Evolutionary conservation across 2,329 filamentous ascomycete genomes (phyloP), one percentile per base, ranked within the genome.

Genomic region (Diaporthe longicolla): DNA sequence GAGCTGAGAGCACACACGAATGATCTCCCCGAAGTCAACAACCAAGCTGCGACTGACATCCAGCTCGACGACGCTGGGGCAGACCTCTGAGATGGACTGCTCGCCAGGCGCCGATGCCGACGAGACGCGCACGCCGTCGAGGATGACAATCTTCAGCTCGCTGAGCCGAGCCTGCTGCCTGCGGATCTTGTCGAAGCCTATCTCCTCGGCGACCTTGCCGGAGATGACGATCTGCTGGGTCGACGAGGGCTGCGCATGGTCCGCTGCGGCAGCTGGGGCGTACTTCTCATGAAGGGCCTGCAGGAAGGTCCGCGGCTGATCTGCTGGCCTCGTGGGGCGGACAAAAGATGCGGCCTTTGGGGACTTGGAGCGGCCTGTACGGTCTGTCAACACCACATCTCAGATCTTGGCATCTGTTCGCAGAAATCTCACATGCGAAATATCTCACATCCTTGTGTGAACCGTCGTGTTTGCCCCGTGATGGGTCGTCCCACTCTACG

Each of bases 151-250:
- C 77, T 89, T 92, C 74, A 98, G 88, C 78, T 97, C 94, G 71
- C 92, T 87, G 43, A 98, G 86, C 80, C 93, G 87, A 78, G 95
- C 93, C 79, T 97, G 92, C 83, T 95, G 91, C 77, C 89, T 89
- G 57, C 93, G 91, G 77, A 98, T 94, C 86, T 98, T 98, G 78
- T 97, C 95, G 78, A 98, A 98, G 40, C 97, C 97, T 45, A 98
- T 91, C 84, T 98, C 96, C 84, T 98, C 93, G 7, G 94, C 96
- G 24, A 95, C 89, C 83, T 98, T 98, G 50, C 83, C 94, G 84
- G 87, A 97, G 88, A 87, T 93, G 71, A 87, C 84, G 76, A 97
- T 93, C 65, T 90, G 87, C 66, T 87, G 86, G 10, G 84, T 81
- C 17, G 84, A 80, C 19, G 75, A 77, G 35, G 80, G 72, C 70